Percentiles rank a stretch among this genome's conserved stretches.
phyloP scores from a whole-genome alignment of 257 asterid genomes.

The Primulina huaijiensis region DNA sequence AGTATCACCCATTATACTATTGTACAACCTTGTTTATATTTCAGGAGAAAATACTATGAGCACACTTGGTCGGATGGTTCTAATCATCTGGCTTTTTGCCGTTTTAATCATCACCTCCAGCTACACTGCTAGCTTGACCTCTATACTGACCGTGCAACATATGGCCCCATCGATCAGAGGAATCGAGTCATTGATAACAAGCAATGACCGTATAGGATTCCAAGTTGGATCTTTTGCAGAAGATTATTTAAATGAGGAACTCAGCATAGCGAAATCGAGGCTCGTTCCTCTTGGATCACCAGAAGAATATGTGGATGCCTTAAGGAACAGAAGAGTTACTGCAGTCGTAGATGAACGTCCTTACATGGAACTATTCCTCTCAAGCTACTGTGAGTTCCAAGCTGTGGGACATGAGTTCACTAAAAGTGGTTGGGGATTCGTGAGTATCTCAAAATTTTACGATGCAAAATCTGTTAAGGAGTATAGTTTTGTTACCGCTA shows the following conservation, averaged over 20 bases:
- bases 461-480: neutral
- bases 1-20: neutral
- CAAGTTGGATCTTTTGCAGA: conserved; percentile 51
- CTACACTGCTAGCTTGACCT: conserved; percentile 67
- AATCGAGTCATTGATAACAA: conserved; percentile 44
- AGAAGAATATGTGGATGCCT: conserved; percentile 43
- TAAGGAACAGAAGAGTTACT: conserved; percentile 36
- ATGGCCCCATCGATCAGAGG: conserved; percentile 46
- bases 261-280: conserved; percentile 35
- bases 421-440: conserved; percentile 55
- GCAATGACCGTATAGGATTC: conserved; percentile 39
- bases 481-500: too few relatives aligned
- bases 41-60: conserved; percentile 54
- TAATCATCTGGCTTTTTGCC: conserved; percentile 55
- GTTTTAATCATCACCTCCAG: conserved; percentile 54
- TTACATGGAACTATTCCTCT: conserved; percentile 41
- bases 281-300: conserved; percentile 45
- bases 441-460: conserved; percentile 29
- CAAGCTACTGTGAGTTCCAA: conserved; percentile 33
- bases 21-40: conserved; percentile 8
- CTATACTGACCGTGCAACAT: conserved; percentile 56
- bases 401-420: conserved; percentile 44
- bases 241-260: conserved; percentile 36
- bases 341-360: conserved; percentile 57
- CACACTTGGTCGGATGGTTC: conserved; percentile 50